Base-by-base conservation (phyloP, 306 rosid species). In the Canavalia gladiata region DNA sequence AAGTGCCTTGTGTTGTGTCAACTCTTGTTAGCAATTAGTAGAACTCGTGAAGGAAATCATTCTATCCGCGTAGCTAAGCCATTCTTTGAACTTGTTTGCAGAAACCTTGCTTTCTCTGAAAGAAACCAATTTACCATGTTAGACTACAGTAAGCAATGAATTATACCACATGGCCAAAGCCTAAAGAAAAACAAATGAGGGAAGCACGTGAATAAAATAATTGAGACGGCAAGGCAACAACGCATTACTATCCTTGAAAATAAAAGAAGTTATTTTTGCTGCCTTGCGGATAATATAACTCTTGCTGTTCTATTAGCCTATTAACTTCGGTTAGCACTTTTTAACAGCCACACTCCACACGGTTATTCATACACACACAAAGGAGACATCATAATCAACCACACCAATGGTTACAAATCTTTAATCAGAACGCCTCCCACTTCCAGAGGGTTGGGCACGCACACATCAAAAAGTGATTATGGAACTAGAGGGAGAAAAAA, bases 21-120 rank as follows among this genome's bases (percentile, higher is more conserved):
- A 29, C 74, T 9, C 10, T 13, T 37, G 41, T 4, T 37, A 68
- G 39, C 5, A n/a, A 31, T 55, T 50, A 60, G 7, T 31, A 9
- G 51, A 64, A 43, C 42, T 39, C 0, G 8, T 12, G 47, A 56
- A 76, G 47, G 28, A 76, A 51, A 5, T 50, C 30, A 68, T 13
- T 60, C 42, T 68, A 62, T 35, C 49, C 52, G 8, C 3, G 47
- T 58, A 41, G 69, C 55, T 65, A 31, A 8, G 5, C 18, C 62
- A 46, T 77, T 81, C 72, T 55, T 68, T 39, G 68, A 68, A 72
- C 35, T 77, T 69, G 80, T 55, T 54, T 77, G 76, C 62, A 35
- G 42, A 60, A 35, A 43, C 4, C 75, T 68, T 66, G 64, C 8
- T 60, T 35, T 77, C 41, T 67, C 72, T 86, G 81, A 83, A 41